Evolutionary conservation across 306 rosid genomes (phyloP).

Genomic region (Rosa rugosa): DNA sequence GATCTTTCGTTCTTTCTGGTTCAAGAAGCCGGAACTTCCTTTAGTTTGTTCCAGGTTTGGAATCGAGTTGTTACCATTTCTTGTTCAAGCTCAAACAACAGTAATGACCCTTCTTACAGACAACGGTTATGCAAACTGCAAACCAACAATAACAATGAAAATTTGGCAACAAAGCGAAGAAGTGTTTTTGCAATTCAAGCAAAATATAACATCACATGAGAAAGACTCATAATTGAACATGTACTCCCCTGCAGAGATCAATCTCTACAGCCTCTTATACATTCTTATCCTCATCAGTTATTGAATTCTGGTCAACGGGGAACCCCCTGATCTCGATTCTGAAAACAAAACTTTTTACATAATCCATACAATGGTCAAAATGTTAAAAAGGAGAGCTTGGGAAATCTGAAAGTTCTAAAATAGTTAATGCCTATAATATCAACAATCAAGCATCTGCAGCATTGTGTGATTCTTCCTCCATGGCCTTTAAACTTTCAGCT

Average conservation of each 20-base stretch:
- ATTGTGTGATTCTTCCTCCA: slow-evolving; percentile 26
- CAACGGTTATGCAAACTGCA: background rate
- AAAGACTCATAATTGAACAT: background rate
- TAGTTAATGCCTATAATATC: slow-evolving; percentile 9
- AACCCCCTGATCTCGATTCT: background rate
- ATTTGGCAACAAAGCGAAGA: background rate
- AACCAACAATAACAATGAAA: background rate
- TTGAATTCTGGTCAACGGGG: background rate
- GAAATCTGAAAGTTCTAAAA: background rate
- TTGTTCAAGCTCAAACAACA: background rate
- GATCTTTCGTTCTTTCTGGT: slow-evolving; percentile 69
- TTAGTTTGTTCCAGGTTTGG: slow-evolving; percentile 78
- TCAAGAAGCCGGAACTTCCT: slow-evolving; percentile 84
- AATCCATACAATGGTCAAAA: background rate
- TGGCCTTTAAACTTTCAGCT: slow-evolving; percentile 30
- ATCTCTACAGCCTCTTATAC: background rate
- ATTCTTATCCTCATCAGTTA: background rate
- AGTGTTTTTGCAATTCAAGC: background rate
- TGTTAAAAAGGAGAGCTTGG: background rate
- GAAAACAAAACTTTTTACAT: background rate
- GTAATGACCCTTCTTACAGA: background rate
- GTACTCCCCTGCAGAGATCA: background rate
- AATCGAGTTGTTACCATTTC: background rate
- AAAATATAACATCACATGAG: background rate
- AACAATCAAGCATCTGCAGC: slow-evolving; percentile 21